phyloP scores from a whole-genome alignment of 2,329 filamentous ascomycete genomes.

The Sclerotinia spermophila region DNA sequence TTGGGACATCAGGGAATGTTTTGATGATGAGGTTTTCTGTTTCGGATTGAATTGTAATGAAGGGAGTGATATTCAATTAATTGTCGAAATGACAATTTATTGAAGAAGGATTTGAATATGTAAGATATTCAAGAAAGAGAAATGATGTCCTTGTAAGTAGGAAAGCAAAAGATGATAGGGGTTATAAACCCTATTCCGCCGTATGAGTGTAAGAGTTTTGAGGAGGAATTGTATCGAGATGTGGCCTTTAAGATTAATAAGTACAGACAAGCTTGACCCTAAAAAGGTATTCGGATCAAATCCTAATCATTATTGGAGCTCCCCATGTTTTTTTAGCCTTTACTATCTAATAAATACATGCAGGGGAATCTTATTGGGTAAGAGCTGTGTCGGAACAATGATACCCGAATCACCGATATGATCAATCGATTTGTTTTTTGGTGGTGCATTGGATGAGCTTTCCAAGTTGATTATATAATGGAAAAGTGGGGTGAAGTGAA shows the following conservation, averaged over 20 bases:
- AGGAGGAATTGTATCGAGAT: slow-evolving; percentile 1
- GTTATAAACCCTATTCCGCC: neutral
- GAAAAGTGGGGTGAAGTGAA: neutral
- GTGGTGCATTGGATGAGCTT: neutral
- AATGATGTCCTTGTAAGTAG: neutral
- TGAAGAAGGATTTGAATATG: neutral
- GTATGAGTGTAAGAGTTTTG: slow-evolving; percentile 2
- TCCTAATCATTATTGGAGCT: slow-evolving; percentile 12
- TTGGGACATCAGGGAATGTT: slow-evolving; percentile 10
- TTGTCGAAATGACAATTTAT: neutral
- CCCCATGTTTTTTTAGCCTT: slow-evolving; percentile 8
- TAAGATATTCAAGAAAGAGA: neutral
- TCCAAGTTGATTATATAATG: neutral
- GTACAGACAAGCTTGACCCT: neutral
- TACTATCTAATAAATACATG: neutral
- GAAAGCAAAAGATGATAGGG: neutral
- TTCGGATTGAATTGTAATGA: neutral
- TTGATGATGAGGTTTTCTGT: neutral
- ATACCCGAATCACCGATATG: neutral
- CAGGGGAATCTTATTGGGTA: neutral
- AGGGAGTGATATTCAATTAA: neutral
- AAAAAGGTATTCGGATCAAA: neutral
- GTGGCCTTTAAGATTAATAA: slow-evolving; percentile 9
- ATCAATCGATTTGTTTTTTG: neutral
- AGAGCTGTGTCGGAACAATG: neutral